A percentile compares a stretch with the other conserved stretches of the same genome.
Conservation (phyloP, 1,284 basidiomycete species). For the Rhodotorula sp. region DNA sequence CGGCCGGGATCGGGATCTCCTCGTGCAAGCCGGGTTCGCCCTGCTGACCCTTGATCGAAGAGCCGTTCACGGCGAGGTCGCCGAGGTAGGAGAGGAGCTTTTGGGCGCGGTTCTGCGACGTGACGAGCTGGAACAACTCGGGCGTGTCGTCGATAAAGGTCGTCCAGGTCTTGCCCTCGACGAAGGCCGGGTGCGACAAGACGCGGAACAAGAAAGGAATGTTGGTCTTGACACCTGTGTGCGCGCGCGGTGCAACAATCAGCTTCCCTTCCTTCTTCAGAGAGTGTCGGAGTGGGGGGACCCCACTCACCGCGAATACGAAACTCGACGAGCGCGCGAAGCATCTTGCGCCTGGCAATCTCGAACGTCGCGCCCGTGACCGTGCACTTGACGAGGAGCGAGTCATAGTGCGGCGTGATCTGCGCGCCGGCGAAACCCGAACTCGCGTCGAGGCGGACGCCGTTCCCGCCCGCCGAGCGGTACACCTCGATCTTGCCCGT, state of each 20-base stretch:
- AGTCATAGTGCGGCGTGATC: constrained; percentile 99
- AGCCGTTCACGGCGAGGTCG: constrained; percentile 97
- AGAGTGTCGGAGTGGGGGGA: constrained; percentile 46
- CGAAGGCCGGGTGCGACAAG: constrained; percentile 95
- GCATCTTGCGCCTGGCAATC: constrained; percentile 97
- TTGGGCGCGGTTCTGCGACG: constrained; percentile 97
- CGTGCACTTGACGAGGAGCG: constrained; percentile 92
- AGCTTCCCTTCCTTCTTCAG: constrained; percentile 54
- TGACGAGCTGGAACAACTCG: constrained; percentile 96
- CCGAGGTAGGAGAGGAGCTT: constrained; percentile 96
- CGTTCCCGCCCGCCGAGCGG: constrained; percentile 96
- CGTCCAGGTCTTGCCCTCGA: constrained; percentile 96
- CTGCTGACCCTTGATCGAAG: constrained; percentile 78
- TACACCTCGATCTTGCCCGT: constrained; percentile 99
- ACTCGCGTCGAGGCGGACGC: constrained; percentile 93
- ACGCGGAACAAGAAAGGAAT: constrained; percentile 99
- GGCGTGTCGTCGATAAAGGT: constrained; percentile 99
- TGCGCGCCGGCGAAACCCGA: constrained; percentile 99
- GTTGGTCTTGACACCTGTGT: constrained; percentile 69
- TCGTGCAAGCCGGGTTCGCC: constrained; percentile 93
- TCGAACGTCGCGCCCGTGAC: constrained; percentile 98
- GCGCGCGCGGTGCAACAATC: neutral
- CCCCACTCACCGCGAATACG: constrained; percentile 75
- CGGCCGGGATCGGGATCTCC: constrained; percentile 79
- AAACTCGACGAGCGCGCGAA: constrained; percentile 97